Evolutionary conservation across 495 filamentous ascomycete species (phyloP).

Genomic region (Extremus antarcticus): DNA sequence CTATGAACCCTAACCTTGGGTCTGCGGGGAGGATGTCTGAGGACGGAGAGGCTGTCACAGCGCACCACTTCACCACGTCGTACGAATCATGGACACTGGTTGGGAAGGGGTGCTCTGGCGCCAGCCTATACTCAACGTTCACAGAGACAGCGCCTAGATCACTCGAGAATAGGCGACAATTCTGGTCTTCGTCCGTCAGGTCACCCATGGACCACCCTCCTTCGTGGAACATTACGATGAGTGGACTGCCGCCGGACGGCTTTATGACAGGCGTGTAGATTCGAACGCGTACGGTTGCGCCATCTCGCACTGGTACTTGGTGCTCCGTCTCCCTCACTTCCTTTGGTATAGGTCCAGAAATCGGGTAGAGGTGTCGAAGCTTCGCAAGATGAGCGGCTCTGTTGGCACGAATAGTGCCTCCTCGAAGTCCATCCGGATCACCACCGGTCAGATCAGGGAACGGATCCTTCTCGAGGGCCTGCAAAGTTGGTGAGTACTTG

Average conservation of each 20-base stretch:
- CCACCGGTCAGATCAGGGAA: conserved; percentile 10
- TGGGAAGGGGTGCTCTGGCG: conserved; percentile 10
- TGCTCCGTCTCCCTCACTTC: conserved; percentile 18
- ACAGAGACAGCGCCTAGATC: conserved; percentile 29
- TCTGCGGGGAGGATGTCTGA: conserved; percentile 31
- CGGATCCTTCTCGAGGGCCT: conserved; percentile 3
- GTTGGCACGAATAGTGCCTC: conserved; percentile 1
- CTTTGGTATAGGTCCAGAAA: conserved; percentile 13
- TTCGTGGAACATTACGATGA: conserved; percentile 21
- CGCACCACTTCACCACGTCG: conserved; percentile 40
- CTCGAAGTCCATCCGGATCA: background rate
- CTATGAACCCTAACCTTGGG: conserved; percentile 36
- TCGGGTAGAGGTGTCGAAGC: conserved; percentile 10
- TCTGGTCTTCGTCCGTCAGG: conserved; percentile 18
- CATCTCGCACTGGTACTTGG: conserved; percentile 20
- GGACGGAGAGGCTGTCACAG: conserved; percentile 30
- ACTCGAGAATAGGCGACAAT: conserved; percentile 11
- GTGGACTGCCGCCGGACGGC: conserved; percentile 15
- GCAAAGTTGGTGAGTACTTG: background rate
- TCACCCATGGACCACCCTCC: conserved; percentile 16
- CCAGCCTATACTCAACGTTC: conserved; percentile 37
- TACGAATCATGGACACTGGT: conserved; percentile 35
- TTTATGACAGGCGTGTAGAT: conserved; percentile 12
- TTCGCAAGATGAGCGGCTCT: conserved; percentile 6
- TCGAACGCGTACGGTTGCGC: conserved; percentile 14